Evolutionary conservation across 202 grass and related monocot genomes (phyloP), one percentile per base, ranked within the genome.

Genomic region (Miscanthus sacchariflorus): DNA sequence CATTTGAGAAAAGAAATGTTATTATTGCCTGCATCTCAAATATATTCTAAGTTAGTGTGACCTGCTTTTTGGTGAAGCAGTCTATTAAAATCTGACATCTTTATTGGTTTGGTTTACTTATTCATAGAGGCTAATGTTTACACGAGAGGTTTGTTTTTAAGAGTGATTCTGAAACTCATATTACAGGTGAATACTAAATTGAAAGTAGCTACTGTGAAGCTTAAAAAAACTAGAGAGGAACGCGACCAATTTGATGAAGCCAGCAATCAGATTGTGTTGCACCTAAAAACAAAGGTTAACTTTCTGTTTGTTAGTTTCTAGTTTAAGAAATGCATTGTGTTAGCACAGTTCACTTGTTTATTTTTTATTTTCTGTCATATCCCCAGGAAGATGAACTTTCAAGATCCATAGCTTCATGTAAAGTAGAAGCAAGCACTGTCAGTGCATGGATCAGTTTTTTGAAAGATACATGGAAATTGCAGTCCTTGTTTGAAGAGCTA

Each of bases 211-310:
- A 50, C 81, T 36, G 78, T 87, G 84, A 87, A 92, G 80, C 91
- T 99, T 66, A 99, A 97, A 75, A 96, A 99, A 83, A 99, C 93
- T 63, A 95, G 94, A 87, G 97, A 99, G 88, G 97, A 99, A 90
- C 92, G 91, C 39, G 94, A 99, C 45, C 91, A 97, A 89, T 99
- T 99, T 70, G 94, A 99, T 74, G 94, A 99, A 91, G 94, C 97
- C 65, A 96, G 90, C 89, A 93, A 95, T 87, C 87, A 93, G 88
- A 91, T 99, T 86, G 86, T 99, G 21, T 74, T 96, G 44, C 94
- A 95, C 65, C 82, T 99, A 61, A 99, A 99, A 95, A 83, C 86
- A 82, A 96, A 99, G 94, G 97, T 99, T 70, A 56, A 40, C n/a
- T 33, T 84, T 83, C 67, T 80, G 28, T 79, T 87, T 80, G 21